Conservation (phyloP, 2,329 filamentous ascomycete species). For the Gyromitra esculenta region DNA sequence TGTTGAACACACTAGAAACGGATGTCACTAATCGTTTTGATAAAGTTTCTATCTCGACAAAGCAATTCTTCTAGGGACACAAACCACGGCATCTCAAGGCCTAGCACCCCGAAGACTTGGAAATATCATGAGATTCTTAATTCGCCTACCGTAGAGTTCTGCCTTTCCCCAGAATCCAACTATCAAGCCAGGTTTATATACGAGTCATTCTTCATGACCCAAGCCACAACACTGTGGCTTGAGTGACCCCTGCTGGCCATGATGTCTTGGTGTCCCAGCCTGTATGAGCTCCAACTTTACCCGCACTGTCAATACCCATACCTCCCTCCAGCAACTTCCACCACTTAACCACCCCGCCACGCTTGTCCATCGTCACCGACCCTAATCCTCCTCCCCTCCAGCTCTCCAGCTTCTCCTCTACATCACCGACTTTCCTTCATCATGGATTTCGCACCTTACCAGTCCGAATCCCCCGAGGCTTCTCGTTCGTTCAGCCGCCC, state of each 20-base stretch:
- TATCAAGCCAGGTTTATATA: neutral
- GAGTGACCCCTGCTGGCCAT: neutral
- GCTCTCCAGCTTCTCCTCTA: neutral
- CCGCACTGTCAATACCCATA: neutral
- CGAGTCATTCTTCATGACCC: neutral
- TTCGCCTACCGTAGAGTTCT: too few species aligned
- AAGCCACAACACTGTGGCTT: neutral
- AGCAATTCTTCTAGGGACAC: too few species aligned
- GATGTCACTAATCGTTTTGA: too few species aligned
- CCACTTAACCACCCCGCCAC: neutral
- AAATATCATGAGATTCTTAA: too few species aligned
- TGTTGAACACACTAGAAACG: too few species aligned
- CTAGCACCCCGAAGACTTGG: too few species aligned
- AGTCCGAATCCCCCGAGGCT: slow-evolving; percentile 87
- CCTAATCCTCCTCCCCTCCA: slow-evolving; percentile 6
- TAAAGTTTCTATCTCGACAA: too few species aligned
- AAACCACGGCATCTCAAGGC: too few species aligned
- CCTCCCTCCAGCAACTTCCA: neutral
- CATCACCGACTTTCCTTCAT: slow-evolving; percentile 21
- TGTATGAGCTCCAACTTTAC: neutral
- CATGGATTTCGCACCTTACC: slow-evolving; percentile 98
- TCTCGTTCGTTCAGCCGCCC: slow-evolving; percentile 71
- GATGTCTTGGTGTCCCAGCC: neutral
- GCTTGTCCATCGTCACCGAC: slow-evolving; percentile 8
- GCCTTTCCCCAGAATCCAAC: neutral